Base-by-base conservation (phyloP, 1,139 yeast species). In the Taiozyma onychis region DNA sequence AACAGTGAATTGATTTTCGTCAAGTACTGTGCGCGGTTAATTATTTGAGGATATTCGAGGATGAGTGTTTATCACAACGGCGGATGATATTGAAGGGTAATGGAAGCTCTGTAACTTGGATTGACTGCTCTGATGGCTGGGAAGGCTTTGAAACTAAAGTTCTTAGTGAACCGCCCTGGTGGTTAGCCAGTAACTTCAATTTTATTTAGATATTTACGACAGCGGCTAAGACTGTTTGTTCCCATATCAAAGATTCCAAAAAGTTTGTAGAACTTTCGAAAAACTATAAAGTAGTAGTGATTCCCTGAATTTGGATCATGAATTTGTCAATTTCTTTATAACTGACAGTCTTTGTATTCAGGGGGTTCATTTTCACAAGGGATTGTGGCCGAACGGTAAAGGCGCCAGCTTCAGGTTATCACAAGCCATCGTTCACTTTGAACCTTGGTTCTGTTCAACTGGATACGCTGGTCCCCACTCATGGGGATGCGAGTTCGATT, bases 401-500 rank as follows among this genome's bases (percentile, higher is more conserved):
- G 43, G 43, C 43, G 43, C 43, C 30, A 39, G 43, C 30, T 39
- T 39, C 43, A 39, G 43, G 43, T 24, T 39, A 22, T 13, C 6
- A 32, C 35, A 22, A 4, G 10, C 16, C 18, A 39, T 24, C 18
- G 7, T 39, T 39, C 30, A 39, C 4, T 24, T 22, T 9, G 16
- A 24, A 39, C 13, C 9, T 22, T 24, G 28, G 41, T 39, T 22
- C n/a, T 39, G 9, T 16, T 35, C 27, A 39, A 21, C 27, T 13
- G 43, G 22, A 24, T 14, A 39, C 43, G 43, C 43, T 39, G 43
- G 43, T 39, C 43, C 28, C 43, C 28, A 24, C 14, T 39, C 14
- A 18, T 13, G 28, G 61, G 55, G 62, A 57, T 58, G 60, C 60
- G 62, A 59, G 62, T 56, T 59, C 61, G 61, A 59, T 57, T 54